Percentiles rank a stretch among this genome's conserved stretches.
Conservation (phyloP, 306 rosid species). For the Ochetophila trinervis region DNA sequence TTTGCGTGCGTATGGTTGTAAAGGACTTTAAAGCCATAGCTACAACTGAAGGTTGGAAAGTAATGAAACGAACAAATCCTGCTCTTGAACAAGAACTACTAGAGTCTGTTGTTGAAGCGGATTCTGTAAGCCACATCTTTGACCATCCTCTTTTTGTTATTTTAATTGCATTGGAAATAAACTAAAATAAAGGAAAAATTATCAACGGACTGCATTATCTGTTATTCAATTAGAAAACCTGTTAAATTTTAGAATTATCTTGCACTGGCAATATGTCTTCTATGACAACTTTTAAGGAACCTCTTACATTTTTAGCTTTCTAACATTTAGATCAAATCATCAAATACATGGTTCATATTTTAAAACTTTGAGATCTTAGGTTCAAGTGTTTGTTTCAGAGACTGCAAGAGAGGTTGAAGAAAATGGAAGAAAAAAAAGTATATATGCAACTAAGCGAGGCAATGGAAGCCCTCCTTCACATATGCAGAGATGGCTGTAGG, state of each 20-base stretch:
- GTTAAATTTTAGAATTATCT: too few relatives aligned
- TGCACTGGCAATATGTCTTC: too few relatives aligned
- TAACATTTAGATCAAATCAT: too few relatives aligned
- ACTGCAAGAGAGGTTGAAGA: slow-evolving; percentile 36
- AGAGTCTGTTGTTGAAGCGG: slow-evolving; percentile 38
- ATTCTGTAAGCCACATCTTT: slow-evolving; percentile 36
- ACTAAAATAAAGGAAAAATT: neutral
- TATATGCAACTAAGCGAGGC: slow-evolving; percentile 53
- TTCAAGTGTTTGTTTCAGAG: slow-evolving; percentile 27
- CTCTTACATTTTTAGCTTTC: too few relatives aligned
- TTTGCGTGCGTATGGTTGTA: slow-evolving; percentile 33
- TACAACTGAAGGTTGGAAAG: slow-evolving; percentile 44
- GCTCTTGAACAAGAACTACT: slow-evolving; percentile 48
- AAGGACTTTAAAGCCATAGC: slow-evolving; percentile 40
- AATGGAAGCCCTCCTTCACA: slow-evolving; percentile 52
- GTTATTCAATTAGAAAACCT: neutral
- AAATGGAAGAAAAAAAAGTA: slow-evolving; percentile 43
- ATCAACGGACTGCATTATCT: neutral
- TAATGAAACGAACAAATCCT: slow-evolving; percentile 41
- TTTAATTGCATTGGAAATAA: neutral
- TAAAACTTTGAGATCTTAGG: neutral
- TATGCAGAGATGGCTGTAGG: slow-evolving; percentile 55
- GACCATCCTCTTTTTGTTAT: neutral
- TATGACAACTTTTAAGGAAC: too few relatives aligned
- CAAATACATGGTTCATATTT: too few relatives aligned